Base-by-base conservation (phyloP, 805 yeast species). In the Saccharomycopsis guyanensis region DNA sequence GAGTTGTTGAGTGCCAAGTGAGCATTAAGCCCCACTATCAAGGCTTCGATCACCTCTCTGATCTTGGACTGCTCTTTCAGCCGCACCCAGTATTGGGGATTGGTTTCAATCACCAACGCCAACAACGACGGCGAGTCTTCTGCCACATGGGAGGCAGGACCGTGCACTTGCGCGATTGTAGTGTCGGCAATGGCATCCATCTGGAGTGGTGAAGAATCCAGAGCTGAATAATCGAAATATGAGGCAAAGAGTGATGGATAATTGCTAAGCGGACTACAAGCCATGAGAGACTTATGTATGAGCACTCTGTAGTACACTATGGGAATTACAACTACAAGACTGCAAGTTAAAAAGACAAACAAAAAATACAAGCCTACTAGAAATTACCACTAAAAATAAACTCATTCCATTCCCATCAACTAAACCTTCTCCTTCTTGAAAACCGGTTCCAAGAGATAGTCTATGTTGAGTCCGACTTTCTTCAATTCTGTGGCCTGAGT, bases 1-100 rank as follows among this genome's bases (percentile, higher is more conserved):
- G 88, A 78, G 55, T 84, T 85, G 62, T 86, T 86, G 42, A 86
- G 70, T 0, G 97, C 81, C 40, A 93, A 61, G 61, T 93, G 98
- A 1, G 95, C 88, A 61, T 93, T 93, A 43, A 89, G 61, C 57
- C 83, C 80, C 20, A 93, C 87, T 27, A 87, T 63, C 6, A 89
- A 58, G 2, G 89, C 69, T 52, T 82, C 73, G 4, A 83, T 62
- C 5, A 82, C 78, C 37, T 79, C 78, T 51, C 74, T 70, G 19
- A 86, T 62, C 37, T 77, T 58, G n/a, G 73, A 58, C 39, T 64
- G 58, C 46, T 31, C 57, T 53, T 43, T 59, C 56, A 50, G 58
- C 32, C 55, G 59, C 68, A 38, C 72, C 72, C 65, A 66, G 45
- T 59, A 62, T 27, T 68, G 61, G 0, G 96, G 88, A 40, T 85